Evolutionary conservation across 2,329 filamentous ascomycete genomes (phyloP).

Genomic region (Acrocalymma vagum): DNA sequence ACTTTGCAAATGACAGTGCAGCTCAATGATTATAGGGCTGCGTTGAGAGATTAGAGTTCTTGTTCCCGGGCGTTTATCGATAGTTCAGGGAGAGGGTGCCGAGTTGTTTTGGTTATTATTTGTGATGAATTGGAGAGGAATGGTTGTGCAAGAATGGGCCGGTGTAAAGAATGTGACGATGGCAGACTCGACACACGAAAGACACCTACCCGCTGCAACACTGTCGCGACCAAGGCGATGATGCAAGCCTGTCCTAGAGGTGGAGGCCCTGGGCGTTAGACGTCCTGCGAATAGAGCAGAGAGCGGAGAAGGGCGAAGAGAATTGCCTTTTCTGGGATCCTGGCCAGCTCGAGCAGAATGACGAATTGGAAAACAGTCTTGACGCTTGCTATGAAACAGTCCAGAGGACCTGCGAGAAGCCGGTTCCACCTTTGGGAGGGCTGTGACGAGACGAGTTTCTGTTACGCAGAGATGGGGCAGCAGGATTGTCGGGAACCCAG

Average conservation of each 20-base stretch:
- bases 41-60: neutral
- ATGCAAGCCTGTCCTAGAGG: conserved; percentile 14
- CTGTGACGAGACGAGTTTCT: conserved; percentile 35
- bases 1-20: conserved; percentile 8
- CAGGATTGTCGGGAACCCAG: conserved; percentile 7
- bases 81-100: too few species aligned
- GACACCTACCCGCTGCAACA: conserved; percentile 33
- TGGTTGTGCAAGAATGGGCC: conserved; percentile 27
- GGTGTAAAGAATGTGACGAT: conserved; percentile 37
- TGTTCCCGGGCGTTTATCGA: too few species aligned
- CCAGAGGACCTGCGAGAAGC: conserved; percentile 19
- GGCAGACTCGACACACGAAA: conserved; percentile 34
- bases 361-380: conserved; percentile 26
- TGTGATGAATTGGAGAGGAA: conserved; percentile 32
- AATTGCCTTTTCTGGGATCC: conserved; percentile 29
- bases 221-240: conserved; percentile 11
- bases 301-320: conserved; percentile 16
- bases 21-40: neutral
- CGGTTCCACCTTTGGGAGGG: conserved; percentile 26
- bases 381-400: conserved; percentile 34
- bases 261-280: conserved; percentile 4
- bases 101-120: too few species aligned
- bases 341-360: conserved; percentile 23
- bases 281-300: conserved; percentile 9
- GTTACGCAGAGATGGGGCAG: conserved; percentile 26